These are phyloP conservation scores for Globisporangium perplexum DNA, from an alignment of 352 stramenopile genomes.

Conservation along the genomic window DNA sequence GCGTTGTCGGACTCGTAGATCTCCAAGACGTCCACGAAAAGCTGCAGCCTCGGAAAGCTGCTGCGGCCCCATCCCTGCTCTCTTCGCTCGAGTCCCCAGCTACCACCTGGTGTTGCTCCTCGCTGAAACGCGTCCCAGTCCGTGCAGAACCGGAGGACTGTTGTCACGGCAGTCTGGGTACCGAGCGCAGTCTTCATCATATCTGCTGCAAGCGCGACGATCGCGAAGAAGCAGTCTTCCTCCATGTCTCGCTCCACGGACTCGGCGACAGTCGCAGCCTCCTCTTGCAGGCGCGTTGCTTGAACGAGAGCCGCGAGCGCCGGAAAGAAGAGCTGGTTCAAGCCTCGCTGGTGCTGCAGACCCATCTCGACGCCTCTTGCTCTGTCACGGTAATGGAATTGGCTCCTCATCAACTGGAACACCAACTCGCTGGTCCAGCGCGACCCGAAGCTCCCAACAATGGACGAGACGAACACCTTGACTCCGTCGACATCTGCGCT, in stretches of 20 bases:
- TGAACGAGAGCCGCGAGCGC: slow-evolving; percentile 11
- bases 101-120: slow-evolving; percentile 7
- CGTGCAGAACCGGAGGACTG: slow-evolving; percentile 7
- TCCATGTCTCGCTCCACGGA: background rate
- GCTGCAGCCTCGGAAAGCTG: slow-evolving; percentile 23
- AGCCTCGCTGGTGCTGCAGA: slow-evolving; percentile 13
- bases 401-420: slow-evolving; percentile 14
- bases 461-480: slow-evolving; percentile 15
- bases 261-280: background rate
- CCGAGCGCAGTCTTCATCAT: background rate
- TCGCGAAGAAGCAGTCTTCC: background rate
- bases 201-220: slow-evolving; percentile 2
- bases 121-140: slow-evolving; percentile 19
- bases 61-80: slow-evolving; percentile 12
- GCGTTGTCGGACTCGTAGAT: slow-evolving; percentile 19
- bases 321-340: slow-evolving; percentile 32
- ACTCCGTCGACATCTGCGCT: slow-evolving; percentile 18
- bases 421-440: slow-evolving; percentile 22
- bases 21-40: slow-evolving; percentile 27
- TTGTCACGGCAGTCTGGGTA: background rate
- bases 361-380: slow-evolving; percentile 1
- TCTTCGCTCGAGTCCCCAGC: background rate
- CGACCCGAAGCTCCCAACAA: slow-evolving; percentile 19
- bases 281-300: background rate
- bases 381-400: background rate